phyloP scores from a whole-genome alignment of 2,329 filamentous ascomycete genomes.

The Pleurostoma richardsiae region DNA sequence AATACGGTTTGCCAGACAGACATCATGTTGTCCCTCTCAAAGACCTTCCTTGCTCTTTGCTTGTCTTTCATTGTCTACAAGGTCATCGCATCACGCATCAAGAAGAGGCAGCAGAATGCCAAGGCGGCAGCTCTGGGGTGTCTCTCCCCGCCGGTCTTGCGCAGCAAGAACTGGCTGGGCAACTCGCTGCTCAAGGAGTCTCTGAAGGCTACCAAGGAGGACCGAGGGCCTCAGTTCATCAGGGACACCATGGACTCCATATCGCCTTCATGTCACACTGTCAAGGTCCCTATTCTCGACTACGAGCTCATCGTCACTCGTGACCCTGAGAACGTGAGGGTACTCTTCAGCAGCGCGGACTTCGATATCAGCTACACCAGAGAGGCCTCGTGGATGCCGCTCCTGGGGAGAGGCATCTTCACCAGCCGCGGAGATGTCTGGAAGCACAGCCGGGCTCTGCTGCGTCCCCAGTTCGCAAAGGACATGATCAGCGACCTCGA shows the following conservation, averaged over 20 bases:
- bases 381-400: slow-evolving; percentile 23
- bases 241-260: slow-evolving; percentile 21
- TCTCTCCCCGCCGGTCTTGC: slow-evolving; percentile 19
- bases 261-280: slow-evolving; percentile 19
- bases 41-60: neutral
- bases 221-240: slow-evolving; percentile 25
- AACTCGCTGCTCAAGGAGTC: slow-evolving; percentile 23
- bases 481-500: slow-evolving; percentile 38
- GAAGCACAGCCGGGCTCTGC: slow-evolving; percentile 25
- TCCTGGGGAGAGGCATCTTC: slow-evolving; percentile 29
- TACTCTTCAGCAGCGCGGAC: slow-evolving; percentile 22
- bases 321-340: slow-evolving; percentile 24
- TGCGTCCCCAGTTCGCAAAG: slow-evolving; percentile 23
- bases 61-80: neutral
- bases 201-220: slow-evolving; percentile 24
- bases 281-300: slow-evolving; percentile 27
- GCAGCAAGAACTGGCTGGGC: slow-evolving; percentile 22
- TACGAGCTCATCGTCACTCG: slow-evolving; percentile 29
- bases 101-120: slow-evolving; percentile 16
- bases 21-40: neutral
- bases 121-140: slow-evolving; percentile 22
- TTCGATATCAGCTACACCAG: slow-evolving; percentile 28
- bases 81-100: slow-evolving; percentile 3
- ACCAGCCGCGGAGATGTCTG: slow-evolving; percentile 24
- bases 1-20: neutral